These are phyloP conservation scores for Pseudozyma sp. DNA, from an alignment of 1,284 basidiomycete genomes.

Conservation along the genomic window DNA sequence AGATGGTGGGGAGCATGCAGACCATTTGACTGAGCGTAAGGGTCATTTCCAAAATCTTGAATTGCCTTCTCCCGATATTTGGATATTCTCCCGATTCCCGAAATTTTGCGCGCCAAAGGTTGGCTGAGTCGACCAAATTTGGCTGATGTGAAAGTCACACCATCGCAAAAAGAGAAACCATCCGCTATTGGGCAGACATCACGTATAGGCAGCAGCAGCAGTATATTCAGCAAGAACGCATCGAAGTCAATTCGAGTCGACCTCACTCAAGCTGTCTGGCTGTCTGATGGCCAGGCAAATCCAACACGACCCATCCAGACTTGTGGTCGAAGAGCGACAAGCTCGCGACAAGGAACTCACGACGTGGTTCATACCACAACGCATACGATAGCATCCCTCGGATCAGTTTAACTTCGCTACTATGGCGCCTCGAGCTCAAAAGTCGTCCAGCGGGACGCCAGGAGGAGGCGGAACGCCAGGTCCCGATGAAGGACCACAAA, in stretches of 20 bases:
- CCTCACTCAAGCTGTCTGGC: constrained; percentile 2
- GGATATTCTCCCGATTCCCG: neutral
- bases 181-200: neutral
- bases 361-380: no score
- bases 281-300: neutral
- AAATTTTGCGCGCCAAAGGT: constrained; percentile 5
- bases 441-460: constrained; percentile 42
- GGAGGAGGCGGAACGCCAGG: constrained; percentile 48
- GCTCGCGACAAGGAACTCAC: no score
- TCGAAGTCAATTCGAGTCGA: neutral
- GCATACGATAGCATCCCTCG: neutral
- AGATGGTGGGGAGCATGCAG: neutral
- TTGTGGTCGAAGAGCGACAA: no score
- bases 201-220: constrained; percentile 1
- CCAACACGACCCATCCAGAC: neutral
- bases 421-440: constrained; percentile 55
- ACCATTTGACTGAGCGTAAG: constrained; percentile 2
- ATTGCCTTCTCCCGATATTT: neutral
- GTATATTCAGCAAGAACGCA: neutral
- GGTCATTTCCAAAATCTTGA: neutral
- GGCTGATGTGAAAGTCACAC: constrained; percentile 2
- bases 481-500: constrained; percentile 45
- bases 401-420: neutral
- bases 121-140: constrained; percentile 14
- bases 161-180: neutral